Base-by-base conservation (phyloP, 1,139 yeast species). In the Yamadazyma triangularis region DNA sequence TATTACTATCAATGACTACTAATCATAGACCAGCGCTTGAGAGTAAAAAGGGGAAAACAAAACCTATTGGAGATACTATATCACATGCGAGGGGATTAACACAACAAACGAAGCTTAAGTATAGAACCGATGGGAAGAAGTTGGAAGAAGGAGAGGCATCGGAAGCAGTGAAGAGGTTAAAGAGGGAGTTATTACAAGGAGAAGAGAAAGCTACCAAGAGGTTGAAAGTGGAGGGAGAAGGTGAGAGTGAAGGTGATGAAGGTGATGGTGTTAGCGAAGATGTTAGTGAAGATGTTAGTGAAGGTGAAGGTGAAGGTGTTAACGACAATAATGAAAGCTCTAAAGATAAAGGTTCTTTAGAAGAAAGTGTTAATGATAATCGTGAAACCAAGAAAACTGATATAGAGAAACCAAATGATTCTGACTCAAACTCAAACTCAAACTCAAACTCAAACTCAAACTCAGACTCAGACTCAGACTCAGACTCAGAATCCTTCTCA, bases 21-120 rank as follows among this genome's bases (percentile, higher is more conserved):
- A 91, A 93, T 29, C 95, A 86, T 51, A 71, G 94, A 52, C 96
- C 96, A 0, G 86, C 94, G 7, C 70, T 86, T 39, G 96, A 88
- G 48, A 85, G 91, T 37, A 88, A 94, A 35, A 71, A 78, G 45
- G 96, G 96, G 4, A 75, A 73, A 43, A 64, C 61, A 19, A 57
- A 70, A 31, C 46, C 48, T 2, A 64, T 68, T 15, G 39, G 43
- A 11, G 64, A 64, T 32, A 53, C 73, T 25, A 84, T 80, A 9
- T 55, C 65, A 10, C 95, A 87, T 53, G 70, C 87, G 2, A 62
- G 95, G 30, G 63, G 75, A 10, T 61, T 83, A 12, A 83, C 91
- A 0, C 87, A 83, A 9, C 94, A 88, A 42, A 72, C 73, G 8
- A 65, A 64, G 47, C 58, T 89, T 36, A 89, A 89, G 52, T 70